Evolutionary conservation across 495 filamentous ascomycete species (phyloP), one percentile per base, ranked within the genome.

Genomic region (Bombardia bombarda): DNA sequence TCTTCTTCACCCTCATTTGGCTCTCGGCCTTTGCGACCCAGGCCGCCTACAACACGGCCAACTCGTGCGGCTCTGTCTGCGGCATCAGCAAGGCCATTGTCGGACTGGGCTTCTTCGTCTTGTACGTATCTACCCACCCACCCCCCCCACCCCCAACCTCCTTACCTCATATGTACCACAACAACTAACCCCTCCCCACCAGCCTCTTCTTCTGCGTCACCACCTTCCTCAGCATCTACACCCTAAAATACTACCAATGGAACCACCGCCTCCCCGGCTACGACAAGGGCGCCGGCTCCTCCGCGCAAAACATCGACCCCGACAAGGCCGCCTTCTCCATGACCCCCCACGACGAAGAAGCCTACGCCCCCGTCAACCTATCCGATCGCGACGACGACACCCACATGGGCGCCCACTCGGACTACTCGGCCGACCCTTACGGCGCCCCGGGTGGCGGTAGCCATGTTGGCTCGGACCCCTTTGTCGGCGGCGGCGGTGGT

Each of bases 1-100:
- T 69, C 3, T 38, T 90, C 22, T 90, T 83, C 58, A 64, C 77
- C 32, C 62, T 95, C 32, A 66, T 95, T 51, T 97, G 89, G 89
- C 79, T 95, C 45, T 78, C 81, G 7, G 89, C 82, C 1, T 92
- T 89, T 65, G 74, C 87, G 4, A 74, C 80, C 32, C 74, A 94
- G 32, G 84, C 86, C 1, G 72, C 77, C 1, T 97, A 68, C 42
- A 73, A 78, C 52, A 66, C 70, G 1, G 66, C 64, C 24, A 65
- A 65, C 43, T 54, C 60, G 3, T 77, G 73, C 56, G 66, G 64
- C 2, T 59, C 65, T 12, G 74, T 52, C 36, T 96, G 90, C 63
- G 69, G 69, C 14, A 57, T 90, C 37, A 89, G 85, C 69, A 83
- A 84, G 40, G 83, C 79, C 12, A 80, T 81, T 12, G 81, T 86